These are phyloP conservation scores for Fraxinus dipetala DNA, from an alignment of 305 asterid species.

Conservation along the genomic window DNA sequence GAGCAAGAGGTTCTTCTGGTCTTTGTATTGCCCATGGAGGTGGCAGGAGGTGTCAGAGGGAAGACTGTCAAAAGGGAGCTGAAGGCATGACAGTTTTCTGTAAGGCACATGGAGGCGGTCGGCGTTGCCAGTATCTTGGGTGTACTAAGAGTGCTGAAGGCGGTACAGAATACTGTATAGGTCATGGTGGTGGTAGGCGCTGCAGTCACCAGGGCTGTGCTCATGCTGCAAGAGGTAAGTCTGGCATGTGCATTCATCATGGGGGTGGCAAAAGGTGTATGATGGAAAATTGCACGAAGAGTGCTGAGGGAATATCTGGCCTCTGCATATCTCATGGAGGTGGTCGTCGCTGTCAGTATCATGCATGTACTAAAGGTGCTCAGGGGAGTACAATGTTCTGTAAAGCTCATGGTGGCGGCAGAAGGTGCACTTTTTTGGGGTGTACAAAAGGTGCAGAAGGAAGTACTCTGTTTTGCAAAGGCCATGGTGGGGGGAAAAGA, in stretches of 20 bases:
- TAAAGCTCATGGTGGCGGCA: slow-evolving; percentile 68
- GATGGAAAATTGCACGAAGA: slow-evolving; percentile 49
- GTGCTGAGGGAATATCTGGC: slow-evolving; percentile 62
- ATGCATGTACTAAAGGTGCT: slow-evolving; percentile 59
- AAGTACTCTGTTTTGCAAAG: slow-evolving; percentile 59
- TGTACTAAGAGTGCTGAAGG: slow-evolving; percentile 77
- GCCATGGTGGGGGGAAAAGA: slow-evolving; percentile 73
- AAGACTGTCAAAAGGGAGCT: slow-evolving; percentile 63
- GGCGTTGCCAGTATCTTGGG: slow-evolving; percentile 60
- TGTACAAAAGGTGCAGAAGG: slow-evolving; percentile 79
- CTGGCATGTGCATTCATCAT: slow-evolving; percentile 65
- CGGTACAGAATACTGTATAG: slow-evolving; percentile 58
- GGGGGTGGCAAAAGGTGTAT: slow-evolving; percentile 75
- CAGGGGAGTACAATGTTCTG: slow-evolving; percentile 64
- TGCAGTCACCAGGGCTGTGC: slow-evolving; percentile 50
- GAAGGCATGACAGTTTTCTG: slow-evolving; percentile 61
- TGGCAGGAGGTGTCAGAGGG: slow-evolving; percentile 62
- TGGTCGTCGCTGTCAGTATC: slow-evolving; percentile 63
- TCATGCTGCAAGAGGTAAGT: slow-evolving; percentile 65
- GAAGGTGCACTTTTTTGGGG: slow-evolving; percentile 52
- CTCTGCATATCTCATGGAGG: slow-evolving; percentile 80
- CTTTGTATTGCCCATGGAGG: slow-evolving; percentile 71
- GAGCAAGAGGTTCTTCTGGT: slow-evolving; percentile 71
- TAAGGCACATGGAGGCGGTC: slow-evolving; percentile 65
- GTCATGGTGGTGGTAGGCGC: slow-evolving; percentile 67